A percentile compares a stretch with the other conserved stretches of the same genome.
Evolutionary conservation across 345 rosid genomes (phyloP).

Genomic region (Ailanthus altissimus): DNA sequence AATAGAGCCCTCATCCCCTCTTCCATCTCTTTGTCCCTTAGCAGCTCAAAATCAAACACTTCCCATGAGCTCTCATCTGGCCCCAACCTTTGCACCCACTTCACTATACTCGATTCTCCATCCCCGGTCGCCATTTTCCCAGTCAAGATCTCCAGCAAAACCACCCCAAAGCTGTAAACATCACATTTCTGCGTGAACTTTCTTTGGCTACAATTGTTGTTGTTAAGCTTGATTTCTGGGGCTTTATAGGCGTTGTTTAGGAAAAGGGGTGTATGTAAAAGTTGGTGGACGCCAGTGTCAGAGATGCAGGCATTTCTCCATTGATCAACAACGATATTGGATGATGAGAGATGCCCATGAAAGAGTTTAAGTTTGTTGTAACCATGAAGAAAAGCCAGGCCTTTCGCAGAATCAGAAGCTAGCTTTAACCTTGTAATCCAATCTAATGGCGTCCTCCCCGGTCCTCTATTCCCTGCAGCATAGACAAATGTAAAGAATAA

Average conservation of each 20-base stretch:
- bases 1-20: slow-evolving; percentile 41
- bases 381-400: slow-evolving; percentile 43
- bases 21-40: slow-evolving; percentile 35
- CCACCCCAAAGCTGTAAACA: slow-evolving; percentile 46
- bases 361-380: slow-evolving; percentile 34
- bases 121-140: slow-evolving; percentile 42
- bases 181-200: slow-evolving; percentile 39
- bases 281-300: slow-evolving; percentile 37
- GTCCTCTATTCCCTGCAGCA: slow-evolving; percentile 44
- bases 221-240: slow-evolving; percentile 31
- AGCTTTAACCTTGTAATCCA: slow-evolving; percentile 42
- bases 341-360: slow-evolving; percentile 44
- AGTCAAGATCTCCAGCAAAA: slow-evolving; percentile 41
- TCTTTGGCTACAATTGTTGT: slow-evolving; percentile 12
- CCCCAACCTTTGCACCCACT: slow-evolving; percentile 37
- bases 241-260: slow-evolving; percentile 29
- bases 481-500: not conserved
- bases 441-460: slow-evolving; percentile 39
- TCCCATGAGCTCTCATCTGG: slow-evolving; percentile 35
- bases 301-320: slow-evolving; percentile 38
- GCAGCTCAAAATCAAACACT: slow-evolving; percentile 47
- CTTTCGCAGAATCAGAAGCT: slow-evolving; percentile 43
- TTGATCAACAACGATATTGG: slow-evolving; percentile 38
- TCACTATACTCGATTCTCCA: slow-evolving; percentile 40
- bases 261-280: slow-evolving; percentile 27